Conservation (phyloP, 192 early-diverging fungal species). For the Gigaspora rosea region DNA sequence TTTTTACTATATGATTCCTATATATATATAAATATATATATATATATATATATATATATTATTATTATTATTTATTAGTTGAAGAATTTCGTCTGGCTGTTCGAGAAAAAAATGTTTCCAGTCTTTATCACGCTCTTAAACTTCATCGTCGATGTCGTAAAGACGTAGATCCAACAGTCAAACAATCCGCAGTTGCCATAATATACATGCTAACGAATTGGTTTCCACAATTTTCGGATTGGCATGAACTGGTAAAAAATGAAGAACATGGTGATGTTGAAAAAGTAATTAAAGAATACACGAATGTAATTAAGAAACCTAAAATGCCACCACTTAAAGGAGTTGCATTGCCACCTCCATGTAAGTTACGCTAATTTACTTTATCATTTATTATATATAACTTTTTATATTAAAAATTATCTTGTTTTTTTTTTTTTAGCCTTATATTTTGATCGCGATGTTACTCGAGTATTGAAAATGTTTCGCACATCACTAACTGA, state of each 20-base stretch:
- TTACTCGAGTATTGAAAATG: conserved; percentile 85
- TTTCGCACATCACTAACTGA: conserved; percentile 67
- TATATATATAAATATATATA: too few species aligned
- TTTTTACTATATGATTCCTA: background rate
- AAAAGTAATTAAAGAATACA: conserved; percentile 67
- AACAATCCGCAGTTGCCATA: conserved; percentile 75
- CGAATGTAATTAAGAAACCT: conserved; percentile 42
- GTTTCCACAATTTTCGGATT: conserved; percentile 83
- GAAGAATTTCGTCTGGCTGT: conserved; percentile 87
- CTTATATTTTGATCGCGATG: conserved; percentile 92
- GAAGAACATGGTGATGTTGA: conserved; percentile 78
- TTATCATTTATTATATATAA: background rate
- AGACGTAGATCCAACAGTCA: conserved; percentile 66
- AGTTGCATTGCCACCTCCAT: conserved; percentile 60
- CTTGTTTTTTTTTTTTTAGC: conserved; percentile 37
- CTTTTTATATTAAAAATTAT: background rate
- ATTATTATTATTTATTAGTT: conserved; percentile 47
- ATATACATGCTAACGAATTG: conserved; percentile 73
- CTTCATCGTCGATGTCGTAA: conserved; percentile 76
- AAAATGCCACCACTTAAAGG: conserved; percentile 52
- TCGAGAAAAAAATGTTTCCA: conserved; percentile 71
- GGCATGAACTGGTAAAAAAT: conserved; percentile 86
- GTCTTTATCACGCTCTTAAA: conserved; percentile 76
- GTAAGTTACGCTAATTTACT: conserved; percentile 33
- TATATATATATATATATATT: too few species aligned